phyloP scores from a whole-genome alignment of 2,329 filamentous ascomycete species.

The Nemania abortiva region DNA sequence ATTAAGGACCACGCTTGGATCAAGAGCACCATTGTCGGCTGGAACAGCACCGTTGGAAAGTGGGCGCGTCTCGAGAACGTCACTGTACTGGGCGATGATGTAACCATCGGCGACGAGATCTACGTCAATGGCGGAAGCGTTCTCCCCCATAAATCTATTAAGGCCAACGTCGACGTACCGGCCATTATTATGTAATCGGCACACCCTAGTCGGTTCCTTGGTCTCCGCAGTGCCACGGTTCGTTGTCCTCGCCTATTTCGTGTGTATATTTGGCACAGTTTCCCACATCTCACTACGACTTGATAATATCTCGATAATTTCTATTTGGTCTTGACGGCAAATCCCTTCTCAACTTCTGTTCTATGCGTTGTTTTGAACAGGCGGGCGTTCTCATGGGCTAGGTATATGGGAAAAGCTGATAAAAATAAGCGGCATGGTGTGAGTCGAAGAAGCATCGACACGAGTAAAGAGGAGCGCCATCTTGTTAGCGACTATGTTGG shows the following conservation, averaged over 20 bases:
- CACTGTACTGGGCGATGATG: conserved; percentile 96
- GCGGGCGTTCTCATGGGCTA: conserved; percentile 40
- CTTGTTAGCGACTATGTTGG: conserved; percentile 16
- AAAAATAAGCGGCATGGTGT: conserved; percentile 21
- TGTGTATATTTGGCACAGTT: conserved; percentile 44
- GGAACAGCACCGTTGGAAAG: conserved; percentile 95
- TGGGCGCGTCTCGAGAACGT: conserved; percentile 99
- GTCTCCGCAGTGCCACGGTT: conserved; percentile 3
- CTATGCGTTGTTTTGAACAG: conserved; percentile 34
- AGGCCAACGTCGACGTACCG: conserved; percentile 90
- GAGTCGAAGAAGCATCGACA: conserved; percentile 20
- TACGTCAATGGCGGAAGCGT: conserved; percentile 98
- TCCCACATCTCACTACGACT: conserved; percentile 41
- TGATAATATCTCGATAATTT: conserved; percentile 47
- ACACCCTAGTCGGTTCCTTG: conserved; percentile 7
- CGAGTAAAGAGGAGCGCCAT: conserved; percentile 16
- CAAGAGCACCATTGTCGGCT: conserved; percentile 98
- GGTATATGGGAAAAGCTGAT: conserved; percentile 35
- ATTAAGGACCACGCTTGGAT: conserved; percentile 99
- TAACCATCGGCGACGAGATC: conserved; percentile 97
- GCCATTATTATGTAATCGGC: conserved; percentile 73
- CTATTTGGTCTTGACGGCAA: conserved; percentile 39
- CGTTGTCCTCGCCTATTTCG: conserved; percentile 30
- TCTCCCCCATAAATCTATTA: conserved; percentile 98
- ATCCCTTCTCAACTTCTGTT: conserved; percentile 48